Percentiles rank a stretch among this genome's conserved stretches.
Conservation (phyloP, 2,329 filamentous ascomycete genomes). For the Penicillium sp. region DNA sequence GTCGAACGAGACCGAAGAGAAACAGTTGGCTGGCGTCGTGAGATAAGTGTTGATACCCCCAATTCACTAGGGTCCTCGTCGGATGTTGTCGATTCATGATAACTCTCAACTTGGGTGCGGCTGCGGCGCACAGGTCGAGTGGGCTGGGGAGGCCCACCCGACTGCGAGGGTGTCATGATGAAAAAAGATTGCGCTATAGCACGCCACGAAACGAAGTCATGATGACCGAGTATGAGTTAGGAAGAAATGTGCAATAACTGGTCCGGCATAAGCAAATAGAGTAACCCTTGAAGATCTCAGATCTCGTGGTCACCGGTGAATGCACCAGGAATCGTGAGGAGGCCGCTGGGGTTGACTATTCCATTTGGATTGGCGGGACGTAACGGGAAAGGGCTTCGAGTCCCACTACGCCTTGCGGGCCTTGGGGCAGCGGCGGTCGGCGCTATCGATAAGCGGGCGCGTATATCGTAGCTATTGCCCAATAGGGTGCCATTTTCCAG, state of each 20-base stretch:
- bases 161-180: constrained; percentile 36
- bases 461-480: no score
- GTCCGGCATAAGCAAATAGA: not conserved
- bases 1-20: not conserved
- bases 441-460: constrained; percentile 23
- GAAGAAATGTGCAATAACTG: not conserved
- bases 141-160: constrained; percentile 24
- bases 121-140: constrained; percentile 41
- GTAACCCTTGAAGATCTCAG: no score
- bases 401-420: not conserved
- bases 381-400: no score
- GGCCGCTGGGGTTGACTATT: no score
- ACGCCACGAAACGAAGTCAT: no score
- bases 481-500: no score
- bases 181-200: not conserved
- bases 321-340: no score
- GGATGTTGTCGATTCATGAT: constrained; percentile 42
- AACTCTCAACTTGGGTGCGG: constrained; percentile 41
- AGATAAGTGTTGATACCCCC: not conserved
- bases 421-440: constrained; percentile 15
- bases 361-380: constrained; percentile 1
- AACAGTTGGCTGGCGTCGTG: not conserved
- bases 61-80: constrained; percentile 24
- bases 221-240: no score
- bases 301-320: no score